Evolutionary conservation across 2,329 filamentous ascomycete genomes (phyloP).

Genomic region (Nothophoma quercina): DNA sequence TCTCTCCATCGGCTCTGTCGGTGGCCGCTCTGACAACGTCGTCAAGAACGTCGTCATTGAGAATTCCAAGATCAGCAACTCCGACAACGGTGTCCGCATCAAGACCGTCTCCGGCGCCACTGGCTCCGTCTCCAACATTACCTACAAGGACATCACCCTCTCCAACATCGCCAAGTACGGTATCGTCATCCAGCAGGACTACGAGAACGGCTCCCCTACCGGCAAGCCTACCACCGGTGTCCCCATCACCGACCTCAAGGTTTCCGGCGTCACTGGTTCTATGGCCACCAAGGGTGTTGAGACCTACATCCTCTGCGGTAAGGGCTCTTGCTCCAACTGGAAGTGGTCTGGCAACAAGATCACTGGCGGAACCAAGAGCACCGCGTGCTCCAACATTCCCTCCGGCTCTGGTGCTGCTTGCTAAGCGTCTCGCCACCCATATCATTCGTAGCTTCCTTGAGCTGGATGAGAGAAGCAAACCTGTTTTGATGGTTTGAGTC

Average conservation of each 20-base stretch:
- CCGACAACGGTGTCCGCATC: conserved; percentile 65
- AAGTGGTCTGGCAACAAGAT: conserved; percentile 58
- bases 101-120: conserved; percentile 63
- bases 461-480: conserved; percentile 3
- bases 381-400: conserved; percentile 46
- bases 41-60: conserved; percentile 63
- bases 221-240: conserved; percentile 57
- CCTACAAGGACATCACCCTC: conserved; percentile 58
- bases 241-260: conserved; percentile 54
- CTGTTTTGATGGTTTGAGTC: conserved; percentile 9
- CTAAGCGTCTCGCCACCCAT: conserved; percentile 23
- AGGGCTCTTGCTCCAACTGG: conserved; percentile 62
- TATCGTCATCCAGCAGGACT: conserved; percentile 63
- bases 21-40: conserved; percentile 62
- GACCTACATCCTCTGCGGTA: conserved; percentile 65
- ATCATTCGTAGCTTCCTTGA: not conserved
- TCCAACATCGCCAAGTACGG: conserved; percentile 57
- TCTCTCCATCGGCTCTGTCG: conserved; percentile 67
- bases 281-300: conserved; percentile 44
- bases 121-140: conserved; percentile 59
- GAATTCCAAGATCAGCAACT: conserved; percentile 59
- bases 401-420: conserved; percentile 41
- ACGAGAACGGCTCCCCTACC: conserved; percentile 56
- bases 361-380: conserved; percentile 49
- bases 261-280: conserved; percentile 53